phyloP scores from a whole-genome alignment of 805 yeast species.

The Saccharomycopsis sp. region DNA sequence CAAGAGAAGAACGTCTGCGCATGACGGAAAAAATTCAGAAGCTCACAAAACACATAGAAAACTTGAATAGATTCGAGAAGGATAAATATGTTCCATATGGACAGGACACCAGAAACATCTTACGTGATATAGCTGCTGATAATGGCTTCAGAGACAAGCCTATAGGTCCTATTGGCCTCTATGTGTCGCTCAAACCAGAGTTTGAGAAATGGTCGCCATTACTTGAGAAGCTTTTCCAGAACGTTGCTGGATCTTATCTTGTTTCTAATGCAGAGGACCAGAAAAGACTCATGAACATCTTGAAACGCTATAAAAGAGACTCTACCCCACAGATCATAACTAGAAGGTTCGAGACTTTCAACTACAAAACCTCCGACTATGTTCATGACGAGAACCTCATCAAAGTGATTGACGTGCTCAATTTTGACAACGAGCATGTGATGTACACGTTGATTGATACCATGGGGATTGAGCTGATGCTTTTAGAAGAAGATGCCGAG shows the following conservation, averaged over 20 bases:
- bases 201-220: slow-evolving; percentile 52
- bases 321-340: slow-evolving; percentile 35
- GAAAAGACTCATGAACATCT: slow-evolving; percentile 32
- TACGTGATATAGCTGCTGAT: slow-evolving; percentile 34
- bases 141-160: slow-evolving; percentile 37
- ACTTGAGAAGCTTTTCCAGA: slow-evolving; percentile 49
- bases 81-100: slow-evolving; percentile 45
- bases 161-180: slow-evolving; percentile 74
- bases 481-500: slow-evolving; percentile 44
- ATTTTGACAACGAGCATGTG: slow-evolving; percentile 47
- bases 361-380: slow-evolving; percentile 38
- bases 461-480: slow-evolving; percentile 49
- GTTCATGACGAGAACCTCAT: slow-evolving; percentile 26
- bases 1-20: slow-evolving; percentile 28
- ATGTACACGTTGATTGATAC: slow-evolving; percentile 60
- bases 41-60: slow-evolving; percentile 14
- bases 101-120: slow-evolving; percentile 33
- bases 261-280: slow-evolving; percentile 63
- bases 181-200: slow-evolving; percentile 49
- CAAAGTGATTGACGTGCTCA: slow-evolving; percentile 56
- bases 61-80: slow-evolving; percentile 13
- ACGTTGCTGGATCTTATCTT: slow-evolving; percentile 53
- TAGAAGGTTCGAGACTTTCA: slow-evolving; percentile 52
- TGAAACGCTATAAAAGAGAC: slow-evolving; percentile 25
- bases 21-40: slow-evolving; percentile 27